phyloP scores from a whole-genome alignment of 2,329 filamentous ascomycete genomes.

The Pseudophaeomoniella oleicola region DNA sequence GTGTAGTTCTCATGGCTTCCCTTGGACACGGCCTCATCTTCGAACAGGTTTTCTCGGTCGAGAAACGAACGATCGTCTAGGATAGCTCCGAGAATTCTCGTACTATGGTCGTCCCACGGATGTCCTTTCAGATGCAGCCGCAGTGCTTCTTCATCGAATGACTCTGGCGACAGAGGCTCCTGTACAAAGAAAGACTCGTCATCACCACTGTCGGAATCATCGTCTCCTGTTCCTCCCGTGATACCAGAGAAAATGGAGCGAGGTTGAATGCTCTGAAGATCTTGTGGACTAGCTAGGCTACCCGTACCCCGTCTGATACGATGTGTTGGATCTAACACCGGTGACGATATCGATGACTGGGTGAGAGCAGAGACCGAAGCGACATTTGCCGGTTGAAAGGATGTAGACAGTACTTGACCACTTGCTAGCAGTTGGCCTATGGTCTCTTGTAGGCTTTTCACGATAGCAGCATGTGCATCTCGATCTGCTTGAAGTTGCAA shows the following conservation, averaged over 20 bases:
- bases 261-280: constrained; percentile 4
- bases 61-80: constrained; percentile 31
- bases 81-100: constrained; percentile 24
- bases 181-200: constrained; percentile 25
- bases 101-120: constrained; percentile 25
- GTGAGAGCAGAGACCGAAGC: neutral
- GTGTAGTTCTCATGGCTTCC: constrained; percentile 25
- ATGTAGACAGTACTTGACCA: neutral
- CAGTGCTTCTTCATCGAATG: constrained; percentile 28
- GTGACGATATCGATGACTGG: neutral
- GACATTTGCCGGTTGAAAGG: neutral
- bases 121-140: constrained; percentile 29
- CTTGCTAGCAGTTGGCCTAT: neutral
- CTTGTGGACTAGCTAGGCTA: neutral
- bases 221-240: constrained; percentile 14
- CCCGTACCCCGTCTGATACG: neutral
- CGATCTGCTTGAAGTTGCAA: neutral
- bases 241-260: constrained; percentile 10
- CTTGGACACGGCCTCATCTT: constrained; percentile 19
- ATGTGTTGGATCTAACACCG: neutral
- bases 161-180: constrained; percentile 21
- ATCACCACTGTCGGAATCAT: constrained; percentile 20
- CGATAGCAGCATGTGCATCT: neutral
- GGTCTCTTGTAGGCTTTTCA: neutral
- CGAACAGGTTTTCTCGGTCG: constrained; percentile 27